Base-by-base conservation (phyloP, 1,284 basidiomycete species). In the Ceratobasidium sp. region DNA sequence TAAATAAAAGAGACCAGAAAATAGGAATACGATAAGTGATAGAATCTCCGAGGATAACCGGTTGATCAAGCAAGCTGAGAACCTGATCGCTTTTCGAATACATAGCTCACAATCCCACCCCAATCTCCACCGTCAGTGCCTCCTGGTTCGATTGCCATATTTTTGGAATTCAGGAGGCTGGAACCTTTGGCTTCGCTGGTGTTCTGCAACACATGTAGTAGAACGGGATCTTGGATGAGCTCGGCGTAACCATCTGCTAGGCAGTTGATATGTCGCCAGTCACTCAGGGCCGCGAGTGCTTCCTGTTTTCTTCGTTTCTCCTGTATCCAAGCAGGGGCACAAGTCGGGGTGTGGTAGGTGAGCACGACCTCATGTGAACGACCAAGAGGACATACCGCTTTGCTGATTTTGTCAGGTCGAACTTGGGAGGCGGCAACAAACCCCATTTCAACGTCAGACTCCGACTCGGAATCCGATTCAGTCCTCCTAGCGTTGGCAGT, bases 251-350 rank as follows among this genome's bases (percentile, higher is more conserved):
- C 81, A 14, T 81, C 77, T 61, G 82, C 83, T 19, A 94, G 82
- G 78, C 90, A 91, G 78, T 92, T 90, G 80, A 96, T 89, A 80
- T 98, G 96, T 19, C 87, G 90, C 96, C 96, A 98, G 79, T 93
- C 89, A 74, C 90, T 91, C 43, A 98, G 85, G 0, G 93, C 88
- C 1, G 93, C 92, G 14, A 98, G 87, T 39, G 41, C 63, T 24
- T 69, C 64, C 13, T 48, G 74, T 27, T 51, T 63, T 48, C 61
- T 22, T 66, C 39, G 37, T 49, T 64, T 74, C 27, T 74, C 72
- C 61, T 66, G 22, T 24, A 16, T n/a, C 24, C 29, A 39, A 49
- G 46, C 41, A 46, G 16, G 9, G 6, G 27, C 24, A 5, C 6
- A 6, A 13, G 27, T 14, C 27, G 61, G 34, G 2, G 8, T 14